Evolutionary conservation across 352 stramenopile species (phyloP), one percentile per base, ranked within the genome.

Genomic region (Elongisporangium prolatum): DNA sequence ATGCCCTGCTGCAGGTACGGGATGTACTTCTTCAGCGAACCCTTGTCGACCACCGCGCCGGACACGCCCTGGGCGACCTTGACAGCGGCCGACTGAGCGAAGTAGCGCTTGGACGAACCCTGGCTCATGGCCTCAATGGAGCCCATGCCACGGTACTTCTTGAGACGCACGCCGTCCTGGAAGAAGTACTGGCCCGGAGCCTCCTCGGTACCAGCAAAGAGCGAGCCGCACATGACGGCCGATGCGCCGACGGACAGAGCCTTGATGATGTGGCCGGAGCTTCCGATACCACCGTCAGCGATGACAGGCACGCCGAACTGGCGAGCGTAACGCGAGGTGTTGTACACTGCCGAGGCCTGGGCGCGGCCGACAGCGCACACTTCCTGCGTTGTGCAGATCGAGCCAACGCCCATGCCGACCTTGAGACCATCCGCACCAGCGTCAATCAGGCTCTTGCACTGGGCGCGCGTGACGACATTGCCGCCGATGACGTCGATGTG

Each of bases 361-460:
- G 97, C 97, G 63, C 98, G 94, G 38, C 98, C 98, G 18, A 99
- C 97, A 21, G 98, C 98, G 69, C 96, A 98, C 44, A 99, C 96
- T 77, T 99, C 98, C 81, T 99, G 98, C 21, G 98, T 99, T 38
- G 98, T 99, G 80, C 97, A 99, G 72, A 99, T 99, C 56, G 95
- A 99, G 60, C 98, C 98, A 38, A 99, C 97, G 63, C 98, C 98
- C 98, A 99, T 99, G 61, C 98, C 98, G 48, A 99, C 97, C 63
- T 98, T 97, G 50, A 99, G 84, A n/a, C 97, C 98, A 65, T 99
- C 97, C 14, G 96, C 97, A 48, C 98, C 98, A 25, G 97, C 97
- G 50, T 99, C 84, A 60, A 99, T 99, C 18, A 99, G 88, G 73
- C 98, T 96, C 69, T 98, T 92, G 63, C 95, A 98, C 84, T 99